Evolutionary conservation across 2,329 filamentous ascomycete species (phyloP), one percentile per base, ranked within the genome.

Genomic region (Penicillium sp.): DNA sequence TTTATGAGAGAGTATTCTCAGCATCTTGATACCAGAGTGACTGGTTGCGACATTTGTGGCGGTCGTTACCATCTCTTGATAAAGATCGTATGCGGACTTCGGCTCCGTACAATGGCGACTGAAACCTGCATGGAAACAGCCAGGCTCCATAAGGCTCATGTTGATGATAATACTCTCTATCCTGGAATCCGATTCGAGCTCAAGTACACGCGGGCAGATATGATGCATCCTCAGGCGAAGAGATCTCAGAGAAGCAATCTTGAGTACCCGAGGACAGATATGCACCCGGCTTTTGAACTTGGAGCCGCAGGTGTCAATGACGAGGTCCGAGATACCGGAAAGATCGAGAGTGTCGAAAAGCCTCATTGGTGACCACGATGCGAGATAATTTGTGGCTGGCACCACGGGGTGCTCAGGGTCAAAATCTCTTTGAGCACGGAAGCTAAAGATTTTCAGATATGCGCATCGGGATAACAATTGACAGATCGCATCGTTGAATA

Each of bases 101-200:
- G 27, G 9, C 36, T 46, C 52, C 1, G 41, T 54, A 18, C 52
- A 54, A 24, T 54, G 46, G 34, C 18, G 38, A 47, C 46, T 54
- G 32, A 46, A 54, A 5, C 41, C 42, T 16, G 42, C 46, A 13
- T 21, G 3, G 18, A 54, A 27, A 4, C 13, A 42, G 36, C 43
- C 4, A 29, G 9, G 13, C 13, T 44, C 36, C 18, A 36, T 36
- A 4, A 44, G 22, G 24, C 43, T 55, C 3, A 55, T 31, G 10
- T 50, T 55, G 47, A 55, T 39, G 43, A 55, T 41, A 5, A 55
- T 21, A 13, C 42, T 48, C 43, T 55, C 48, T 21, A 50, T 41
- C 22, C 44, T 47, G 13, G 43, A 40, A 16, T 24, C n/a, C 1
- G 13, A 11, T 5, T 42, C 2, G n/a, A 55, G 21, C 11, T 47